These are phyloP conservation scores for Metschnikowia lunata DNA, from an alignment of 805 yeast species.

Conservation along the genomic window DNA sequence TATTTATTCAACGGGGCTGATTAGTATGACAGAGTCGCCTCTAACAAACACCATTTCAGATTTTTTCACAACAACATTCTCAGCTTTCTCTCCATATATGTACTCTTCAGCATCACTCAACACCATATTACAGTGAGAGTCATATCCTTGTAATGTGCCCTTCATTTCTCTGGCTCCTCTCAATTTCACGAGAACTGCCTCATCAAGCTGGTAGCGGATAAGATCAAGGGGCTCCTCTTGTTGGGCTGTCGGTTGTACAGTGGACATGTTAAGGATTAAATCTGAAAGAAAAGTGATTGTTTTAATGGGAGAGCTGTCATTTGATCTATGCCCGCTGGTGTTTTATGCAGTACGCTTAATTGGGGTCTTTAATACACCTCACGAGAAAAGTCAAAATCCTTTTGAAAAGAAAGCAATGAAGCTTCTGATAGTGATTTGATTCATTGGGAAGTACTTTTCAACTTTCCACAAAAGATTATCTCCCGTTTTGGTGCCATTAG, in stretches of 20 bases:
- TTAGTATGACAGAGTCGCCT: constrained; percentile 94
- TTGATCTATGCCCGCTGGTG: too few relatives aligned
- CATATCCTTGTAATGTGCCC: constrained; percentile 90
- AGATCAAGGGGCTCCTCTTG: constrained; percentile 82
- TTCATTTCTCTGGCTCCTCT: constrained; percentile 91
- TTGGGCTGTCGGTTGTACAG: constrained; percentile 30
- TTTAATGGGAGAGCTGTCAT: neutral
- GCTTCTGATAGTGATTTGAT: too few relatives aligned
- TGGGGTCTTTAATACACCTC: neutral
- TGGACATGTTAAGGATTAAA: constrained; percentile 22
- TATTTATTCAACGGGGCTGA: constrained; percentile 41
- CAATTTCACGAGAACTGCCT: constrained; percentile 77
- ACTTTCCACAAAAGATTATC: too few relatives aligned
- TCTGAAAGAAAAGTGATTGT: neutral
- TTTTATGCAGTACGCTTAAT: neutral
- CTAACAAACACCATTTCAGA: constrained; percentile 92
- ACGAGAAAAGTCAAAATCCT: too few relatives aligned
- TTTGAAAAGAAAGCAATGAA: neutral
- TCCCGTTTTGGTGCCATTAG: too few relatives aligned
- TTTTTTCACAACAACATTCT: constrained; percentile 45
- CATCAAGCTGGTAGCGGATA: constrained; percentile 81
- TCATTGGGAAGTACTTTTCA: too few relatives aligned
- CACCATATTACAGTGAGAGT: constrained; percentile 94
- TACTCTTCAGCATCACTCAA: constrained; percentile 89
- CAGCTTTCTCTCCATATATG: constrained; percentile 51